These are phyloP conservation scores for Diaporthe helianthi DNA, from an alignment of 2,329 filamentous ascomycete species.

Conservation along the genomic window DNA sequence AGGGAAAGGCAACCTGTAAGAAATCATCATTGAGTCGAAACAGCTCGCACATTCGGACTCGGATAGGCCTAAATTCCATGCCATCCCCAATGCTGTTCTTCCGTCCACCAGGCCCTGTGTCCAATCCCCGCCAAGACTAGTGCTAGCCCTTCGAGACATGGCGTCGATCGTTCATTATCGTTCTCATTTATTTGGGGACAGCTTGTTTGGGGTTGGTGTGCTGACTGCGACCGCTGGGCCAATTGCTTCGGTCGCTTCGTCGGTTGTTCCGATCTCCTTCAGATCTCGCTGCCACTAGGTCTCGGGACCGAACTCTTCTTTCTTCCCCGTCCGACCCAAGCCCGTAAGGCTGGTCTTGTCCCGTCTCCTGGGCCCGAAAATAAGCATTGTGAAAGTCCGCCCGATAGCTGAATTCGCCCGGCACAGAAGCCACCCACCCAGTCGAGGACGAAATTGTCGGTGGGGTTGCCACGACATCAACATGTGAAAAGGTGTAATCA, in stretches of 20 bases:
- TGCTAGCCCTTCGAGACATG: neutral
- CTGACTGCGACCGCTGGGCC: neutral
- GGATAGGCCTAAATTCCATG: slow-evolving; percentile 6
- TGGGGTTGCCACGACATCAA: neutral
- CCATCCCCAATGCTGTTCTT: slow-evolving; percentile 4
- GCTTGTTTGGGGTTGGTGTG: neutral
- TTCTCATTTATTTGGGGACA: neutral
- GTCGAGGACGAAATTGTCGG: neutral
- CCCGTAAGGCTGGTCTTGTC: slow-evolving; percentile 3
- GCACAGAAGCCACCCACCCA: neutral
- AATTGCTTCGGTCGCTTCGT: neutral
- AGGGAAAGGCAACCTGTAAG: neutral
- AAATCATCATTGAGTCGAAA: neutral
- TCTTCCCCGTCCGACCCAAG: neutral
- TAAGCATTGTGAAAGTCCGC: neutral
- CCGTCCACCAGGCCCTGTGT: neutral
- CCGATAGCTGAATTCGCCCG: neutral
- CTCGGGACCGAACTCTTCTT: slow-evolving; percentile 19
- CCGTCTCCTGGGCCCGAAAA: neutral
- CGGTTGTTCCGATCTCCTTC: slow-evolving; percentile 6
- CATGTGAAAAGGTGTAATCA: neutral
- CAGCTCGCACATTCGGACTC: neutral
- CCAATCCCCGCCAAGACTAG: slow-evolving; percentile 1
- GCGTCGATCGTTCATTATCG: neutral
- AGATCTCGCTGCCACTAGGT: neutral